These are phyloP conservation scores for Pilatotrama ljubarskyi DNA, from an alignment of 768 basidiomycete species.

Conservation along the genomic window DNA sequence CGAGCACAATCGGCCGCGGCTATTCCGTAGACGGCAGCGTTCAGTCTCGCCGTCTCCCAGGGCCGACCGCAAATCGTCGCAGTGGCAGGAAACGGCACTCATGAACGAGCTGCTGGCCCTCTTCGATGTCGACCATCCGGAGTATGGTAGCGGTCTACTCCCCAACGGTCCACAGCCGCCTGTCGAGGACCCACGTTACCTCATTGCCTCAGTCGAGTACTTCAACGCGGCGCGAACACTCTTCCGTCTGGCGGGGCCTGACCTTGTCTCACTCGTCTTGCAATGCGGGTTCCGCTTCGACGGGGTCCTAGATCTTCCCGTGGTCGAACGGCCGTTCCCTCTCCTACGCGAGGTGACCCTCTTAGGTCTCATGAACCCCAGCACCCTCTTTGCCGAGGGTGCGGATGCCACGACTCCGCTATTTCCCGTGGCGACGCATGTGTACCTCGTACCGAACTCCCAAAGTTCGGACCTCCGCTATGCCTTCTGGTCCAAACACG, in stretches of 20 bases:
- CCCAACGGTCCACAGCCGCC: too few species aligned
- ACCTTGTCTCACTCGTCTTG: not conserved
- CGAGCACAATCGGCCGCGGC: too few species aligned
- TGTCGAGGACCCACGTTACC: too few species aligned
- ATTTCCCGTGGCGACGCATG: not conserved
- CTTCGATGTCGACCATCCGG: too few species aligned
- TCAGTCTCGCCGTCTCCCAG: too few species aligned
- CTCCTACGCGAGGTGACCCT: not conserved
- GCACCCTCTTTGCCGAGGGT: not conserved
- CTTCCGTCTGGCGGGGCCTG: not conserved
- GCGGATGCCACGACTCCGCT: not conserved
- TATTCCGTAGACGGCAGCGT: too few species aligned
- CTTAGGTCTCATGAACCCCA: not conserved
- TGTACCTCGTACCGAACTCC: not conserved
- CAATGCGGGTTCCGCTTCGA: not conserved
- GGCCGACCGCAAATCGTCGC: too few species aligned
- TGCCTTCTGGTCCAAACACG: not conserved
- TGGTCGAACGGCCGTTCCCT: not conserved
- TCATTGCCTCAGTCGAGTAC: not conserved
- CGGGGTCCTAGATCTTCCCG: not conserved
- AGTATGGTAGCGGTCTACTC: too few species aligned
- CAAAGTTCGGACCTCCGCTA: not conserved
- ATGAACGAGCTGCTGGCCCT: too few species aligned
- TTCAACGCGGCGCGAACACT: not conserved
- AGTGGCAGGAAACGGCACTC: too few species aligned